Evolutionary conservation across 116 monocot genomes (phyloP).

Genomic region (Posidonia oceanica): DNA sequence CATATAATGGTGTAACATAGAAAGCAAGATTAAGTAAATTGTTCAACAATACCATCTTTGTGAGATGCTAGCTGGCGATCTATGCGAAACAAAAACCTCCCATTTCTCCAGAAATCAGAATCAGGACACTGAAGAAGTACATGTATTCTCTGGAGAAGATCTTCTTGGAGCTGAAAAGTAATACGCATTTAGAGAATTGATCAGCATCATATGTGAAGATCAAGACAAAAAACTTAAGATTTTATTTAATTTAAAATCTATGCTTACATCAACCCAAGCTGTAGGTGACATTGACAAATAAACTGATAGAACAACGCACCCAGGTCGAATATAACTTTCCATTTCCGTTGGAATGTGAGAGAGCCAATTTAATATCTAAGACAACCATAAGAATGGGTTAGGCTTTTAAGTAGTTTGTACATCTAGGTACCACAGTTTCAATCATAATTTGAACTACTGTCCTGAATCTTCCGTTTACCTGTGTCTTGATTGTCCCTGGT

Average conservation of each 20-base stretch:
- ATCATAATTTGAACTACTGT: too few species aligned
- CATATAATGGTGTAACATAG: not conserved
- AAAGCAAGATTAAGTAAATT: not conserved
- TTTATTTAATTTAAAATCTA: not conserved
- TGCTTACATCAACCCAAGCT: constrained; percentile 79
- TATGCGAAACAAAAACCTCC: constrained; percentile 72
- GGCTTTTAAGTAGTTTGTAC: not conserved
- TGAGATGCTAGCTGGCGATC: constrained; percentile 60
- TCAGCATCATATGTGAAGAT: not conserved
- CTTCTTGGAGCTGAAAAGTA: constrained; percentile 56
- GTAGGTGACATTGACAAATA: constrained; percentile 70
- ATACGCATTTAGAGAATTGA: not conserved
- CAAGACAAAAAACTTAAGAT: not conserved
- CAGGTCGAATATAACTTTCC: constrained; percentile 97
- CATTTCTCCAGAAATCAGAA: constrained; percentile 78
- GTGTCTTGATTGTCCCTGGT: constrained; percentile 46
- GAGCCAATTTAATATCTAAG: constrained; percentile 92
- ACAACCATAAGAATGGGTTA: not conserved
- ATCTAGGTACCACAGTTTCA: not conserved
- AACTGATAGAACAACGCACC: constrained; percentile 82
- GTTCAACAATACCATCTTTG: constrained; percentile 64
- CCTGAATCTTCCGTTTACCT: constrained; percentile 25
- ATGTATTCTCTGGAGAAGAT: constrained; percentile 42
- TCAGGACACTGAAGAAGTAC: constrained; percentile 48
- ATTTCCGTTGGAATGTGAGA: constrained; percentile 86